Conservation (phyloP, 2,329 filamentous ascomycete species). For the Xylariaceae sp. region DNA sequence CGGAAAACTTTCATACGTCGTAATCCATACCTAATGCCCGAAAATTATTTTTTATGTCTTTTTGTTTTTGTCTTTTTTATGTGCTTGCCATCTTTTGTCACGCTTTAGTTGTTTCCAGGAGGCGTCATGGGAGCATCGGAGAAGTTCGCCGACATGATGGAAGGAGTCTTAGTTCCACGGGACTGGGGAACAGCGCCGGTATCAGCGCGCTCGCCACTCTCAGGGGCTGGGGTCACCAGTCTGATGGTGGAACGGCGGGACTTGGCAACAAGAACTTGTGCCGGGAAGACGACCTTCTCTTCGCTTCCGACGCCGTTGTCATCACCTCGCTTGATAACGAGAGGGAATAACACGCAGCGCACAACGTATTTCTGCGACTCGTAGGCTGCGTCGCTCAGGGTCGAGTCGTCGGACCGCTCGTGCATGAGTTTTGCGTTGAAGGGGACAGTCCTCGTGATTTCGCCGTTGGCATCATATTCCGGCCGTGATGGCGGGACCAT, state of each 20-base stretch:
- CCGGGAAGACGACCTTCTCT: conserved; percentile 91
- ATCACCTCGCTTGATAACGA: conserved; percentile 93
- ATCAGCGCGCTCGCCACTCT: conserved; percentile 30
- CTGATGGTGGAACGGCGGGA: conserved; percentile 36
- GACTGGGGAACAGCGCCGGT: conserved; percentile 42
- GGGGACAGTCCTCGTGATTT: conserved; percentile 76
- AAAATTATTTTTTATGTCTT: conserved; percentile 1
- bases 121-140: conserved; percentile 18
- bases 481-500: conserved; percentile 95
- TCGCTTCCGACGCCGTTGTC: conserved; percentile 83
- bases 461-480: conserved; percentile 89
- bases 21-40: not conserved
- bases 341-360: conserved; percentile 87
- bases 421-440: conserved; percentile 97
- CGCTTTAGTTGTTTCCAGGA: conserved; percentile 13
- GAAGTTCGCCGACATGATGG: conserved; percentile 18
- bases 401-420: conserved; percentile 67
- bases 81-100: not conserved
- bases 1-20: not conserved
- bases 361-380: conserved; percentile 73
- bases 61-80: not conserved
- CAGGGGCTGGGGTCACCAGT: conserved; percentile 43
- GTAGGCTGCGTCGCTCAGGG: conserved; percentile 68
- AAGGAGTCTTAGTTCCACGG: conserved; percentile 26
- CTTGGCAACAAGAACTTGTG: conserved; percentile 78